Base-by-base conservation (phyloP, 306 rosid genomes). In the Arachis stenosperma region DNA sequence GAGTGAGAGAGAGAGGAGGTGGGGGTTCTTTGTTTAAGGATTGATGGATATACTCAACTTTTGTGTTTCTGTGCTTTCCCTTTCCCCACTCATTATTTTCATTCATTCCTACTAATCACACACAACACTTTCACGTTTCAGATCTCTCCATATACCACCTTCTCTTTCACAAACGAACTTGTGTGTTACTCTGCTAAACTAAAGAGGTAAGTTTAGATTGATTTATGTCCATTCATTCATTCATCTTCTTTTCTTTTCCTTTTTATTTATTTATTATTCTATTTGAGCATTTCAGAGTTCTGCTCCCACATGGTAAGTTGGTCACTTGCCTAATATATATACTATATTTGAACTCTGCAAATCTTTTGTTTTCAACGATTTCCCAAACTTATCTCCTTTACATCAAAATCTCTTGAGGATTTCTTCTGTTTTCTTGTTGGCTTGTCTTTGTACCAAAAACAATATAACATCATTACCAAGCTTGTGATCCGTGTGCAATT, bases 81-180 rank as follows among this genome's bases (percentile, higher is more conserved):
- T 63, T 46, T 78, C 52, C 3, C 54, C 70, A 40, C 73, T 61
- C 57, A 40, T 7, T 65, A 8, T 75, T 70, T 53, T 78, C 68
- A 75, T 75, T 79, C 79, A 33, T 71, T 79, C 36, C 17, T 79
- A 68, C 56, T 75, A 51, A 37, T 6, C 63, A 53, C 66, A 46
- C 37, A 12, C 46, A 61, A 43, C 29, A 50, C 69, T 11, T 48
- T 48, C 54, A 48, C 6, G 0, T 48, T 48, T 48, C 54, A 48
- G 54, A 48, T 48, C 54, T 48, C 15, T 48, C 27, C 27, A 1
- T 48, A 48, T 33, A 33, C 37, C 37, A 2, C 4, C 37, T 33
- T 33, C 37, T 33, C 37, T 33, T 33, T 33, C 12, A 15, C 11
- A 53, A 69, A n/a, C 4, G 13, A 79, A 46, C 59, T 70, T 57